Evolutionary conservation across 345 rosid species (phyloP).

Genomic region (Lepidium sativum): DNA sequence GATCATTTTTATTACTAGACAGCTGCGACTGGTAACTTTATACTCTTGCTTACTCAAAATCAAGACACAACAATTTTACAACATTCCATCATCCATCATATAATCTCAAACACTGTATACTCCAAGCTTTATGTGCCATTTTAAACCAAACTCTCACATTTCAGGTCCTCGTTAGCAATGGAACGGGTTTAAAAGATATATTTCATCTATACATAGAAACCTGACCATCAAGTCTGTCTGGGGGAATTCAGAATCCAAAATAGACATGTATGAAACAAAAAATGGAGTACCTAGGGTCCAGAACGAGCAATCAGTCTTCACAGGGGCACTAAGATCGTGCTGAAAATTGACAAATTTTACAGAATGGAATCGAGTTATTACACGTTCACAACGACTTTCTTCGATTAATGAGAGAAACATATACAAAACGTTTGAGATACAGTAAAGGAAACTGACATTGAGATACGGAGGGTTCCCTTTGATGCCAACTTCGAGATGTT

Average conservation of each 20-base stretch:
- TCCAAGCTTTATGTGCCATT: not conserved
- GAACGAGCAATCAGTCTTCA: constrained; percentile 86
- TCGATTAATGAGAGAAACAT: not conserved
- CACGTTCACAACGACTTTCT: not conserved
- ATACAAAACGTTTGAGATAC: not conserved
- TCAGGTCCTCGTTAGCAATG: not conserved
- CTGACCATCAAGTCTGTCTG: not conserved
- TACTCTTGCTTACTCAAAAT: not conserved
- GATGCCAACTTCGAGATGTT: constrained; percentile 87
- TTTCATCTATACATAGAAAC: not conserved
- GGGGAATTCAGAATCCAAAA: not conserved
- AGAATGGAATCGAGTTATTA: not conserved
- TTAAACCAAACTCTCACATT: not conserved
- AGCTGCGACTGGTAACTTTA: not conserved
- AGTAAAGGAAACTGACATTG: constrained; percentile 42
- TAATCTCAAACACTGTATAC: not conserved
- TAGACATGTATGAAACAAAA: not conserved
- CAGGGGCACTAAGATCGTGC: constrained; percentile 70
- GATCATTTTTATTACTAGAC: not conserved
- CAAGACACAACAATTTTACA: not conserved
- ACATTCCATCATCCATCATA: not conserved
- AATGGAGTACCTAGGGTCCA: constrained; percentile 66
- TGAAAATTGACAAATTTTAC: constrained; percentile 13
- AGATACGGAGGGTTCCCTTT: constrained; percentile 95
- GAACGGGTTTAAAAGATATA: not conserved